phyloP scores from a whole-genome alignment of 768 basidiomycete species.

The Termitomyces sp. region DNA sequence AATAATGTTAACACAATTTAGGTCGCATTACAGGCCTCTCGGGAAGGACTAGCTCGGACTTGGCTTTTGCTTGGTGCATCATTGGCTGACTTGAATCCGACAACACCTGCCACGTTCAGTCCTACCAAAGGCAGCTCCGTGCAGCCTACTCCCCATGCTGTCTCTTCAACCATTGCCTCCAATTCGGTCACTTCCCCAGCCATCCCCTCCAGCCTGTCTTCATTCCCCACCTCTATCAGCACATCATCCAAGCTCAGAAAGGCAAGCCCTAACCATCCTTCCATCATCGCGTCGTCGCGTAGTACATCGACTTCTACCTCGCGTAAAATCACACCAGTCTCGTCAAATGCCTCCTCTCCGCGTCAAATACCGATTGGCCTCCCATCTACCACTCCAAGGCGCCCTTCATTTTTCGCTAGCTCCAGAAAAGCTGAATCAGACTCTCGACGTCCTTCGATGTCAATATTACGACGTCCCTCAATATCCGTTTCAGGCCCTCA shows the following conservation, averaged over 20 bases:
- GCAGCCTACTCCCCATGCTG: conserved; percentile 22
- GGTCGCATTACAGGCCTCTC: conserved; percentile 57
- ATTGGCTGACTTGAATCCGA: conserved; percentile 44
- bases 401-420: conserved; percentile 33
- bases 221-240: conserved; percentile 19
- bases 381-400: conserved; percentile 40
- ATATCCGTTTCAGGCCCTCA: conserved; percentile 29
- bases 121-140: conserved; percentile 7
- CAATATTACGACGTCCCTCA: conserved; percentile 40
- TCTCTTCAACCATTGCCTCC: conserved; percentile 35
- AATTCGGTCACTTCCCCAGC: conserved; percentile 34
- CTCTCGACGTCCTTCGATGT: conserved; percentile 29
- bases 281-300: conserved; percentile 15
- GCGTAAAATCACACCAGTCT: conserved; percentile 49
- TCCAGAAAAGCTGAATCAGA: conserved; percentile 30
- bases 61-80: conserved; percentile 65
- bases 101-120: conserved; percentile 20
- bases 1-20: conserved; percentile 19
- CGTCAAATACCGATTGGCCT: conserved; percentile 35
- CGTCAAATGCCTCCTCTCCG: conserved; percentile 57
- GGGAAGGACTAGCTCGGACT: conserved; percentile 50
- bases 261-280: conserved; percentile 21
- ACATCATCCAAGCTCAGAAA: conserved; percentile 15
- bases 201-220: conserved; percentile 23
- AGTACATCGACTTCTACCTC: conserved; percentile 34